A percentile compares a stretch with the other conserved stretches of the same genome.
Evolutionary conservation across 768 basidiomycete genomes (phyloP).

Genomic region (Gloeopeniophorella convolvens): DNA sequence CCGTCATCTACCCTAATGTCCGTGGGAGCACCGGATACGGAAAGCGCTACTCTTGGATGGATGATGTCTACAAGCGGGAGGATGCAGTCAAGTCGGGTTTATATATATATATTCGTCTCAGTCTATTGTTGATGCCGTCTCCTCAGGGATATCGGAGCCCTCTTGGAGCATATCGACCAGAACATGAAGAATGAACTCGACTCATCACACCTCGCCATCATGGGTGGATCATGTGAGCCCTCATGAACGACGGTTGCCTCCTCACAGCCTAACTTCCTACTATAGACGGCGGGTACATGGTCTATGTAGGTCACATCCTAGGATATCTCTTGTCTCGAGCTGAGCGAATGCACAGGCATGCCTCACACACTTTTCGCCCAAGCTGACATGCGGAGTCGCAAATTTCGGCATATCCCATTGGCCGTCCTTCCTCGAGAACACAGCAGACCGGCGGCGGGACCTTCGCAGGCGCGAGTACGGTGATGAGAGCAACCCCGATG

Average conservation of each 20-base stretch:
- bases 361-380: slow-evolving; percentile 36
- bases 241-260: neutral
- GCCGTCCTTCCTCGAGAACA: slow-evolving; percentile 38
- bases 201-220: slow-evolving; percentile 34
- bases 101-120: neutral
- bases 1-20: slow-evolving; percentile 38
- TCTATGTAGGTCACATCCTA: slow-evolving; percentile 3
- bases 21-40: slow-evolving; percentile 39
- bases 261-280: neutral
- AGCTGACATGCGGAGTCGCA: slow-evolving; percentile 35
- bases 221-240: slow-evolving; percentile 35
- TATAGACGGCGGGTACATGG: slow-evolving; percentile 17
- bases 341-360: slow-evolving; percentile 27
- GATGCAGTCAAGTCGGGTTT: slow-evolving; percentile 35
- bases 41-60: slow-evolving; percentile 33
- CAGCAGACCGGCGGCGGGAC: slow-evolving; percentile 32
- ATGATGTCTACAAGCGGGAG: slow-evolving; percentile 38
- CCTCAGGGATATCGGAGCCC: slow-evolving; percentile 32
- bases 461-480: slow-evolving; percentile 36
- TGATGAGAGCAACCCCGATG: slow-evolving; percentile 33
- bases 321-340: neutral
- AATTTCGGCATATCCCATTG: slow-evolving; percentile 37
- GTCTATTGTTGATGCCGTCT: neutral
- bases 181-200: slow-evolving; percentile 31
- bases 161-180: slow-evolving; percentile 32